Evolutionary conservation across 1,284 basidiomycete species (phyloP).

Genomic region (Xanthoconium separans): DNA sequence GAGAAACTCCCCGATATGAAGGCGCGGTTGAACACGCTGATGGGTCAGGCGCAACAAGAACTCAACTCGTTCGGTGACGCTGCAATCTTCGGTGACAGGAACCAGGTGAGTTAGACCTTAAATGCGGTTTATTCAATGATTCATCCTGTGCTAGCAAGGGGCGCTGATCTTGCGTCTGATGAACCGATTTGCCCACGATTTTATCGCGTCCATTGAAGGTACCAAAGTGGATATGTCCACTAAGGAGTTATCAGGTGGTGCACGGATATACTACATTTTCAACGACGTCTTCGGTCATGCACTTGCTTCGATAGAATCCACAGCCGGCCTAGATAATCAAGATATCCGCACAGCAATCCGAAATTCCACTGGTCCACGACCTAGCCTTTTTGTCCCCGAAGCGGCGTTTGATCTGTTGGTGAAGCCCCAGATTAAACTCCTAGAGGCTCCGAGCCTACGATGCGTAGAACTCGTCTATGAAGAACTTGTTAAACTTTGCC

Average conservation of each 20-base stretch:
- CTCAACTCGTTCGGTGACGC: slow-evolving; percentile 95
- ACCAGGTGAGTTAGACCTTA: slow-evolving; percentile 55
- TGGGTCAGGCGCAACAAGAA: slow-evolving; percentile 99
- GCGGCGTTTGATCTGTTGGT: slow-evolving; percentile 96
- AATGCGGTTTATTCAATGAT: slow-evolving; percentile 7
- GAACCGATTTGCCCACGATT: slow-evolving; percentile 99
- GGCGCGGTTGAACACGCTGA: slow-evolving; percentile 94
- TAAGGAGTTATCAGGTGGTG: slow-evolving; percentile 97
- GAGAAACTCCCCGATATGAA: slow-evolving; percentile 99
- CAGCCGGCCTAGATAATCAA: slow-evolving; percentile 86
- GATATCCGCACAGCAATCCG: slow-evolving; percentile 98
- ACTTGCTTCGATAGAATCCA: slow-evolving; percentile 87
- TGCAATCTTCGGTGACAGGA: slow-evolving; percentile 89
- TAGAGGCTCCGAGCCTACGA: slow-evolving; percentile 90
- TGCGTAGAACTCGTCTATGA: slow-evolving; percentile 99
- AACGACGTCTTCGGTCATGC: slow-evolving; percentile 97
- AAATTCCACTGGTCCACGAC: slow-evolving; percentile 96
- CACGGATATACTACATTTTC: slow-evolving; percentile 99
- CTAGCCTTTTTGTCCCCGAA: slow-evolving; percentile 96
- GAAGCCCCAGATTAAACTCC: slow-evolving; percentile 97
- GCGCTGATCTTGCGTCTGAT: slow-evolving; percentile 90
- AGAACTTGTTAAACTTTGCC: slow-evolving; percentile 99
- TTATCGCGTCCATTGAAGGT: slow-evolving; percentile 96
- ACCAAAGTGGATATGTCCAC: slow-evolving; percentile 98
- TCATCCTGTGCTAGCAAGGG: slow-evolving; percentile 58